These are phyloP conservation scores for Penicillium decumbens DNA, from an alignment of 2,329 filamentous ascomycete genomes.

Conservation along the genomic window DNA sequence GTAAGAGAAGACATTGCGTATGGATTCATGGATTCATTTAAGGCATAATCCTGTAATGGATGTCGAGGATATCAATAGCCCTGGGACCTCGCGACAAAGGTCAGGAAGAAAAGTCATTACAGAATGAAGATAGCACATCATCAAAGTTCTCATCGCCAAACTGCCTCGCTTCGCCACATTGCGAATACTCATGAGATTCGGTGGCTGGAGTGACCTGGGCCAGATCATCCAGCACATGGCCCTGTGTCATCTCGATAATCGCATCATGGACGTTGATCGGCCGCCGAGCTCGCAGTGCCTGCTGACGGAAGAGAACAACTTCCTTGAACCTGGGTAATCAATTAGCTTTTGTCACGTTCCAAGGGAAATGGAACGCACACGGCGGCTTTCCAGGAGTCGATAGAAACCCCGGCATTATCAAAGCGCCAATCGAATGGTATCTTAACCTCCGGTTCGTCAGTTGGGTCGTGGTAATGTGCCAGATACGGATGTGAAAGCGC, in stretches of 20 bases:
- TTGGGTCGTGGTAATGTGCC: constrained; percentile 91
- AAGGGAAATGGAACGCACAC: neutral
- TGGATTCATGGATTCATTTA: no score
- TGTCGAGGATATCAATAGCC: no score
- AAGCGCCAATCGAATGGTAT: constrained; percentile 99
- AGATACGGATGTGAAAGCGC: constrained; percentile 89
- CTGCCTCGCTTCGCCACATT: neutral
- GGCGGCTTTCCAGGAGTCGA: constrained; percentile 83
- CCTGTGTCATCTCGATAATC: neutral
- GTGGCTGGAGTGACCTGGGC: neutral
- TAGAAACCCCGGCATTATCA: constrained; percentile 88
- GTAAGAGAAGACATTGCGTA: neutral
- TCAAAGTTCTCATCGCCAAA: neutral
- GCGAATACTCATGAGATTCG: neutral
- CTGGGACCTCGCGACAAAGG: neutral
- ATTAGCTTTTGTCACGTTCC: neutral
- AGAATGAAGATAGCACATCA: neutral
- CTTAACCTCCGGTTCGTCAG: constrained; percentile 87
- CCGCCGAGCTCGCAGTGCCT: neutral
- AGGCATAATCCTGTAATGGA: no score
- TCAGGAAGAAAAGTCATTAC: neutral
- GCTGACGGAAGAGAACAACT: neutral
- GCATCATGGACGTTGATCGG: neutral
- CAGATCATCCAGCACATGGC: neutral
- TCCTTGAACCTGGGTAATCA: neutral